These are phyloP conservation scores for Staphylotrichum longicolle DNA, from an alignment of 495 filamentous ascomycete species.

Conservation along the genomic window DNA sequence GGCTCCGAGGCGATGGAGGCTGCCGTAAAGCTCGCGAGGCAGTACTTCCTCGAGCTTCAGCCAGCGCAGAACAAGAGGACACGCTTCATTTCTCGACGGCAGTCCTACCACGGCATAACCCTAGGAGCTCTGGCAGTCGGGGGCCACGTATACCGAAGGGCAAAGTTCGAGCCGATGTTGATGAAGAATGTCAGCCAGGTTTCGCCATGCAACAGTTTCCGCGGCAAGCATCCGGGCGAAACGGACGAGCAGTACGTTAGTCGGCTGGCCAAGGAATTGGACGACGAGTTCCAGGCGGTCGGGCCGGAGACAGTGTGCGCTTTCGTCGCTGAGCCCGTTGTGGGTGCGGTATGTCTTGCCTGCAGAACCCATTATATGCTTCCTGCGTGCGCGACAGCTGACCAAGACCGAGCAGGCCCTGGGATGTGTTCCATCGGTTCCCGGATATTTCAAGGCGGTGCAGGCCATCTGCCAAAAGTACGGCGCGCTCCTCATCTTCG, in stretches of 20 bases:
- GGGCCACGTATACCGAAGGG: conserved; percentile 60
- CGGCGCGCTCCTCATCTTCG: conserved; percentile 70
- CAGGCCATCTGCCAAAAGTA: conserved; percentile 65
- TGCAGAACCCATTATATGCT: background rate
- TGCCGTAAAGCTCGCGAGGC: conserved; percentile 61
- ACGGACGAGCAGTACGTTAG: conserved; percentile 46
- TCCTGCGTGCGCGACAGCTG: background rate
- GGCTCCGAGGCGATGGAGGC: conserved; percentile 44
- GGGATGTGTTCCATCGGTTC: conserved; percentile 64
- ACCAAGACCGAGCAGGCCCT: conserved; percentile 41
- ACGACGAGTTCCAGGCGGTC: conserved; percentile 68
- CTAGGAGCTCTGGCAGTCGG: conserved; percentile 63
- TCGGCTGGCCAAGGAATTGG: conserved; percentile 62
- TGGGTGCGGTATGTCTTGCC: conserved; percentile 46
- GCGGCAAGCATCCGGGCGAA: conserved; percentile 35
- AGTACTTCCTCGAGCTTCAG: conserved; percentile 60
- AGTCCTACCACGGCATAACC: conserved; percentile 76
- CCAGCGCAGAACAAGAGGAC: conserved; percentile 36
- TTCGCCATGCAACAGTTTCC: conserved; percentile 60
- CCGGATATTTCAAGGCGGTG: conserved; percentile 69
- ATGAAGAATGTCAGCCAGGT: conserved; percentile 60
- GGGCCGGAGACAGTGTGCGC: conserved; percentile 72
- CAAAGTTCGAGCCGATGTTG: conserved; percentile 66
- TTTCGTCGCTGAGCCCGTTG: conserved; percentile 70
- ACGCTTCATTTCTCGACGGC: conserved; percentile 63